Evolutionary conservation across 169 alveolate species (phyloP).

Genomic region (Eimeria acervulina): DNA sequence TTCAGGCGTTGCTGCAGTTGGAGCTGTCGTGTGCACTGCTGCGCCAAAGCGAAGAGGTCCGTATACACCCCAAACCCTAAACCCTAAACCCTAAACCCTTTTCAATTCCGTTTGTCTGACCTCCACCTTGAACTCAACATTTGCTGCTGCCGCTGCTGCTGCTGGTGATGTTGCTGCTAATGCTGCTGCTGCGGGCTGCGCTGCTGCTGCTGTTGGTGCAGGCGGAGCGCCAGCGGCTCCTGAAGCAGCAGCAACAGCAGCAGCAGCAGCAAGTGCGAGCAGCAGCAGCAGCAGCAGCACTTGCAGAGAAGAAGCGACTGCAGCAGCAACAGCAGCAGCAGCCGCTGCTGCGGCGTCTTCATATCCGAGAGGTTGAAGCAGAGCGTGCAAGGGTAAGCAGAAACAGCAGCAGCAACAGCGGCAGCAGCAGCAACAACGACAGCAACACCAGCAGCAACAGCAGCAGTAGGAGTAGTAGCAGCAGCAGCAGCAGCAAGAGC

Average conservation of each 20-base stretch:
- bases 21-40: background rate
- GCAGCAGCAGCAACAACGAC: slow-evolving; percentile 13
- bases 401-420: background rate
- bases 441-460: background rate
- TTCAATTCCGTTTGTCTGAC: too few relatives aligned
- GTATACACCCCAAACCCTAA: background rate
- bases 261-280: slow-evolving; percentile 22
- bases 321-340: background rate
- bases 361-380: background rate
- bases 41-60: background rate
- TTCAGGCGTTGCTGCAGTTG: background rate
- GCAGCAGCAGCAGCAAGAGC: background rate
- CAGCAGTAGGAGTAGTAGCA: background rate
- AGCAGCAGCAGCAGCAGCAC: slow-evolving; percentile 44
- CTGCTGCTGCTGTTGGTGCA: background rate
- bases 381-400: background rate
- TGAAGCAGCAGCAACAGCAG: slow-evolving; percentile 9
- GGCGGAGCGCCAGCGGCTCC: slow-evolving; percentile 30
- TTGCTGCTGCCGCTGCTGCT: background rate
- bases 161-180: background rate
- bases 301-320: background rate
- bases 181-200: background rate
- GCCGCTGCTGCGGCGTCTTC: background rate
- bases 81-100: too few relatives aligned
- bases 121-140: too few relatives aligned